These are phyloP conservation scores for Solanum stenotomum DNA, from an alignment of 257 asterid genomes.

Conservation along the genomic window DNA sequence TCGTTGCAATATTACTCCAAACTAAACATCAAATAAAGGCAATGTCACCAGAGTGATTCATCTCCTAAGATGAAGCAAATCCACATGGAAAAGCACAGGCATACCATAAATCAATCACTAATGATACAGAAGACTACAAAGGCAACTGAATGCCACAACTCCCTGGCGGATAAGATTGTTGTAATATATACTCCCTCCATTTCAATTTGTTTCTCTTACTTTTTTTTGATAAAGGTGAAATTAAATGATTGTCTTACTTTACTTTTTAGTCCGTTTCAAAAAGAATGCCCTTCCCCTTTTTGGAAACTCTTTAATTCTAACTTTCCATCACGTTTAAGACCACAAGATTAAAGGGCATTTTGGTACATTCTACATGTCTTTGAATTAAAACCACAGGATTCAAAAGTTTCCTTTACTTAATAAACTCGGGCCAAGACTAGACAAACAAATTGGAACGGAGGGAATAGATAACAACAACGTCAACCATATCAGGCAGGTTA, in stretches of 20 bases:
- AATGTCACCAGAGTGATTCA: neutral
- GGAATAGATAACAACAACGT: neutral
- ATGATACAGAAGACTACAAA: neutral
- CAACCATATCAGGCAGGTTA: neutral
- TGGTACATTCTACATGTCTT: neutral
- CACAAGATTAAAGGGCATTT: neutral
- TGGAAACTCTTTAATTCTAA: neutral
- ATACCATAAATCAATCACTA: neutral
- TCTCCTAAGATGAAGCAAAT: neutral
- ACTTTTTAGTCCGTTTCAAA: neutral
- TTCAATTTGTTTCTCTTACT: neutral
- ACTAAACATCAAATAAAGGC: neutral
- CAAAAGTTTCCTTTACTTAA: neutral
- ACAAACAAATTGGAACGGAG: neutral
- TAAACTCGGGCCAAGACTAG: neutral
- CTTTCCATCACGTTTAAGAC: neutral
- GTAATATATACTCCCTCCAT: neutral
- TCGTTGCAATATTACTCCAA: neutral
- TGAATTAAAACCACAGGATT: neutral
- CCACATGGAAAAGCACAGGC: neutral
- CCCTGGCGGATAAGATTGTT: neutral
- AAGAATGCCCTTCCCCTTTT: neutral
- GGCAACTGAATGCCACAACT: neutral
- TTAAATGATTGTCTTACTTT: neutral
- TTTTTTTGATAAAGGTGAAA: neutral